Evolutionary conservation across 192 early-diverging fungal species (phyloP).

Genomic region (Linnemannia schmuckeri): DNA sequence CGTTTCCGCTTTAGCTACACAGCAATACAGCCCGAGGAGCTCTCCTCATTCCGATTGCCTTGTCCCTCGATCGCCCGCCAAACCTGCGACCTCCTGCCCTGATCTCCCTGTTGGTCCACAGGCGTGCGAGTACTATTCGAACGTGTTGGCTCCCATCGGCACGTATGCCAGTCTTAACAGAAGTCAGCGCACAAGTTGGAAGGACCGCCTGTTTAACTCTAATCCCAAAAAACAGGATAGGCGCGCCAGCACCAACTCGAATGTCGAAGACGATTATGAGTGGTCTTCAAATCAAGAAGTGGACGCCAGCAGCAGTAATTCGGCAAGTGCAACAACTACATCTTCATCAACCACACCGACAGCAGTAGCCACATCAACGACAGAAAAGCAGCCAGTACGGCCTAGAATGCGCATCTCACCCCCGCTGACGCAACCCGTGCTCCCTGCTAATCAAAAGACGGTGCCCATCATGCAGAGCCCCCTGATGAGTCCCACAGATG

Average conservation of each 20-base stretch:
- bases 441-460: constrained; percentile 20
- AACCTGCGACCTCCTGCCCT: constrained; percentile 30
- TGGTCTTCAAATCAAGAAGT: constrained; percentile 26
- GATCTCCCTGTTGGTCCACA: constrained; percentile 21
- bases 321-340: neutral
- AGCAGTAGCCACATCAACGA: neutral
- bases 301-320: neutral
- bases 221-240: constrained; percentile 27
- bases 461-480: constrained; percentile 10
- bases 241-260: constrained; percentile 29
- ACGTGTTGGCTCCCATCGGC: neutral
- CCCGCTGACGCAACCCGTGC: constrained; percentile 18
- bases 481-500: constrained; percentile 34
- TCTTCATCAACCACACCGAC: neutral
- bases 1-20: neutral
- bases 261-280: constrained; percentile 26
- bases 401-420: constrained; percentile 21
- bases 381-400: neutral
- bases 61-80: constrained; percentile 25
- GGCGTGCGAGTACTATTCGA: neutral
- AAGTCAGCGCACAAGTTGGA: constrained; percentile 36
- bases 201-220: constrained; percentile 33
- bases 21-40: neutral
- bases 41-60: neutral
- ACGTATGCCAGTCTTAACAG: constrained; percentile 6